Conservation (phyloP, 768 basidiomycete species). For the Mycena leptocephala region DNA sequence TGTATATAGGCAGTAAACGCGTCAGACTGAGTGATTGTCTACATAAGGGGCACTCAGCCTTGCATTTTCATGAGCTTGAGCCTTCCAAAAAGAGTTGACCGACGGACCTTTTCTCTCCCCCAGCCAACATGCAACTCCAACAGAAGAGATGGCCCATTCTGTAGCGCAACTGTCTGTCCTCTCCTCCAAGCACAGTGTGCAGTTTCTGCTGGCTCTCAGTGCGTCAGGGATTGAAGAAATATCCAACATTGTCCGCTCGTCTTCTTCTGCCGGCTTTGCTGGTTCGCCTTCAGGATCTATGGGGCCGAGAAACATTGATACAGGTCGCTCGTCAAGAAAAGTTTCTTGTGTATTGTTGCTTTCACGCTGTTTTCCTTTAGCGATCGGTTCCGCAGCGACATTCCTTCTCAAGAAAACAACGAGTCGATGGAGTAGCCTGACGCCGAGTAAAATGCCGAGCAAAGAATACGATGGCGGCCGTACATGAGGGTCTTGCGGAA, state of each 20-base stretch:
- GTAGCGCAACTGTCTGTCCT: slow-evolving; percentile 87
- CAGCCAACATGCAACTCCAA: slow-evolving; percentile 93
- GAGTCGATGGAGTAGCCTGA: slow-evolving; percentile 78
- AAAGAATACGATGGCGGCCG: slow-evolving; percentile 91
- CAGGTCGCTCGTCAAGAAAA: slow-evolving; percentile 73
- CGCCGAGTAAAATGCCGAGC: slow-evolving; percentile 80
- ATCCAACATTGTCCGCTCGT: slow-evolving; percentile 78
- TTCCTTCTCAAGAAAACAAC: slow-evolving; percentile 59
- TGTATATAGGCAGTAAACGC: slow-evolving; percentile 86
- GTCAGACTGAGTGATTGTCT: slow-evolving; percentile 82
- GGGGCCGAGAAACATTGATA: slow-evolving; percentile 70
- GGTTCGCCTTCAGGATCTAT: slow-evolving; percentile 69
- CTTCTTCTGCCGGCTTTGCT: slow-evolving; percentile 76
- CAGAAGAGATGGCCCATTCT: slow-evolving; percentile 94
- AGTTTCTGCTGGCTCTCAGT: slow-evolving; percentile 74
- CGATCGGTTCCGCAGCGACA: slow-evolving; percentile 29
- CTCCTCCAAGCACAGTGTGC: slow-evolving; percentile 90
- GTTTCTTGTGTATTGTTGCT: slow-evolving; percentile 49
- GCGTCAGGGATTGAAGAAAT: slow-evolving; percentile 68
- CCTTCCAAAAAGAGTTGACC: neutral
- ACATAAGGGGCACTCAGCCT: slow-evolving; percentile 93
- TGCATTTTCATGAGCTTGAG: neutral
- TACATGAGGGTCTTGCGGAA: slow-evolving; percentile 78
- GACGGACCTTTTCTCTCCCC: slow-evolving; percentile 87
- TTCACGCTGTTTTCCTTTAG: slow-evolving; percentile 51